These are phyloP conservation scores for Rosa persica DNA, from an alignment of 306 rosid species.

Conservation along the genomic window DNA sequence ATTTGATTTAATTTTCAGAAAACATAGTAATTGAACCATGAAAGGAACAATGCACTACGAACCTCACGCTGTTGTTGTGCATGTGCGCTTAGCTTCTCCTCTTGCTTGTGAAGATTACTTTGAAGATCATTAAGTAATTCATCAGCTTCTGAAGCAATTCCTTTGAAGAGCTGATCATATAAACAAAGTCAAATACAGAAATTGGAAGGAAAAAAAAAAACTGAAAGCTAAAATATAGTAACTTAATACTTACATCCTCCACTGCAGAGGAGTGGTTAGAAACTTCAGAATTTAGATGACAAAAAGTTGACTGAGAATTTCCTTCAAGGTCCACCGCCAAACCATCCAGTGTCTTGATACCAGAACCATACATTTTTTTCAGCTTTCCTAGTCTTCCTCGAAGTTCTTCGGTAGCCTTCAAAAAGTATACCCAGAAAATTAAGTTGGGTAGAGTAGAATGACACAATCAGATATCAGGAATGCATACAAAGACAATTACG, in stretches of 20 bases:
- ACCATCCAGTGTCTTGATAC: slow-evolving; percentile 73
- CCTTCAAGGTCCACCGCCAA: slow-evolving; percentile 81
- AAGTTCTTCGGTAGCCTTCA: slow-evolving; percentile 91
- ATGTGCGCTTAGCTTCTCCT: slow-evolving; percentile 73
- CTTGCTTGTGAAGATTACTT: slow-evolving; percentile 87
- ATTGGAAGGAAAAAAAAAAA: slow-evolving; percentile 13
- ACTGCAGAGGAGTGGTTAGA: slow-evolving; percentile 84
- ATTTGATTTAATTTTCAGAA: slow-evolving; percentile 7
- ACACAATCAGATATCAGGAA: slow-evolving; percentile 11
- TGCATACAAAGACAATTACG: slow-evolving; percentile 4
- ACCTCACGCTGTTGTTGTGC: slow-evolving; percentile 94
- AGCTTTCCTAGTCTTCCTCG: slow-evolving; percentile 67
- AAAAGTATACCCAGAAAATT: slow-evolving; percentile 25
- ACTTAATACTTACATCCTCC: slow-evolving; percentile 66
- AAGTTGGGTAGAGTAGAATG: neutral
- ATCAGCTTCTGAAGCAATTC: slow-evolving; percentile 94
- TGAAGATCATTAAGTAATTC: slow-evolving; percentile 79
- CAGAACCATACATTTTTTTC: slow-evolving; percentile 78
- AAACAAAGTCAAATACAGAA: slow-evolving; percentile 34
- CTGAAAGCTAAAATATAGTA: slow-evolving; percentile 5
- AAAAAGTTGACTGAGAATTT: slow-evolving; percentile 76
- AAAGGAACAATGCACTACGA: slow-evolving; percentile 22
- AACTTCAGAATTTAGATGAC: slow-evolving; percentile 81
- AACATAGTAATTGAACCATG: neutral
- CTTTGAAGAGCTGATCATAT: slow-evolving; percentile 79